These are phyloP conservation scores for Jaltomata sinuosa DNA, from an alignment of 257 asterid genomes.

Conservation along the genomic window DNA sequence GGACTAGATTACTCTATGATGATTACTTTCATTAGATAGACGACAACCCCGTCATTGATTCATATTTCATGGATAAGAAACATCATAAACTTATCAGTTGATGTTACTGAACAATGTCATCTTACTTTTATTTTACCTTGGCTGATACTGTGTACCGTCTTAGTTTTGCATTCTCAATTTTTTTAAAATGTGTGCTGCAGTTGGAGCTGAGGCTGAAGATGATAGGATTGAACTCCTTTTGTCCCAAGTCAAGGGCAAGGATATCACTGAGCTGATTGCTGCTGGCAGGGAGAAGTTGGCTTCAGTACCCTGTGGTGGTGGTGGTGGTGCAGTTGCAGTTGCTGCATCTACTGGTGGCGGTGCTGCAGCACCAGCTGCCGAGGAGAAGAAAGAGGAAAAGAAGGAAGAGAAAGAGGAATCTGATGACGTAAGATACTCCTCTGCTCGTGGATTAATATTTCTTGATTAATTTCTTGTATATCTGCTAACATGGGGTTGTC, in stretches of 20 bases:
- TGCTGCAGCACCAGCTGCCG: slow-evolving; percentile 2
- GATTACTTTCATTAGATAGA: neutral
- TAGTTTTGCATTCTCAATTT: neutral
- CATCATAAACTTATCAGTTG: neutral
- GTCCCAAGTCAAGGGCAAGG: slow-evolving; percentile 32
- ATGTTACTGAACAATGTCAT: neutral
- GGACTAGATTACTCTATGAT: neutral
- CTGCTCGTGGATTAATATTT: neutral
- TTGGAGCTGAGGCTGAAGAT: slow-evolving; percentile 25
- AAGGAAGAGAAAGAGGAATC: slow-evolving; percentile 4
- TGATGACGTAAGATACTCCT: neutral
- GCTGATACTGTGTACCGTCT: neutral
- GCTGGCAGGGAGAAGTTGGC: slow-evolving; percentile 9
- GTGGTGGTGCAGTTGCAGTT: slow-evolving; percentile 5
- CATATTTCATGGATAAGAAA: neutral
- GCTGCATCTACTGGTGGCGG: slow-evolving; percentile 1
- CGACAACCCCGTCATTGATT: neutral
- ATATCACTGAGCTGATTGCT: slow-evolving; percentile 22
- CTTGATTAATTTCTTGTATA: neutral
- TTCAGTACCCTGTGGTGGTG: slow-evolving; percentile 1
- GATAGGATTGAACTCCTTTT: slow-evolving; percentile 27
- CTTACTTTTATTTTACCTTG: neutral
- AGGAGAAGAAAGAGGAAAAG: neutral
- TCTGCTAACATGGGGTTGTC: neutral
- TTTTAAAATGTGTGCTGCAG: neutral